A percentile compares a stretch with the other conserved stretches of the same genome.
Evolutionary conservation across 768 basidiomycete species (phyloP).

Genomic region (Boletus edulis): DNA sequence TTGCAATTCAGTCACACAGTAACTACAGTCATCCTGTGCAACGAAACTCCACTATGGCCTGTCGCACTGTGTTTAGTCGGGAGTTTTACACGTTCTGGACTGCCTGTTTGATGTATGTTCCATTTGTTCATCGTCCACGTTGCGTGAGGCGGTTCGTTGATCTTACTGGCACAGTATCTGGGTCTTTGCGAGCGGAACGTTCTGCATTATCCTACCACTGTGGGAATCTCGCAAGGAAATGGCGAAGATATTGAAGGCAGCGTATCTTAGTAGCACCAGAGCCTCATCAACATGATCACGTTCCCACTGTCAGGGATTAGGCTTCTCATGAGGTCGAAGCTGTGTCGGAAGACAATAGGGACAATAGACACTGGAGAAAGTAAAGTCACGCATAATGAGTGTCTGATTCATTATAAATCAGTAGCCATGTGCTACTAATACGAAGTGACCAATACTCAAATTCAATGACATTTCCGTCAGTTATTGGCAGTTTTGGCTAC

Average conservation of each 20-base stretch:
- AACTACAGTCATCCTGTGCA: no score
- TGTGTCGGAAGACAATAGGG: neutral
- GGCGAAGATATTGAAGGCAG: slow-evolving; percentile 16
- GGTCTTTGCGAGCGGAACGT: slow-evolving; percentile 36
- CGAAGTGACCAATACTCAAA: no score
- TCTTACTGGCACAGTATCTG: slow-evolving; percentile 27
- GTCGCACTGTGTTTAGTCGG: slow-evolving; percentile 34
- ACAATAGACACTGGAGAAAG: neutral
- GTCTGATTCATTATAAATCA: no score
- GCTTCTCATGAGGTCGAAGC: slow-evolving; percentile 1
- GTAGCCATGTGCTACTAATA: no score
- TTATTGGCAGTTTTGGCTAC: no score
- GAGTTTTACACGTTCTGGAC: slow-evolving; percentile 39
- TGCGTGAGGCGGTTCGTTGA: neutral
- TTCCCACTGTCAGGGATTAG: neutral
- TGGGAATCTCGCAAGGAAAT: slow-evolving; percentile 39
- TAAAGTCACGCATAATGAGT: no score
- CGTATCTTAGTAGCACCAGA: slow-evolving; percentile 5
- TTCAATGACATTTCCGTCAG: no score
- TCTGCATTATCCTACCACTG: slow-evolving; percentile 36
- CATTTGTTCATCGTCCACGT: neutral
- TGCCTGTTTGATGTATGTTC: slow-evolving; percentile 36
- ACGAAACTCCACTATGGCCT: no score
- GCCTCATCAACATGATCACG: neutral
- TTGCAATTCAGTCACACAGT: no score